A percentile compares a stretch with the other conserved stretches of the same genome.
These are phyloP conservation scores for Puccinia brachypodii DNA, from an alignment of 1,284 basidiomycete species.

Conservation along the genomic window DNA sequence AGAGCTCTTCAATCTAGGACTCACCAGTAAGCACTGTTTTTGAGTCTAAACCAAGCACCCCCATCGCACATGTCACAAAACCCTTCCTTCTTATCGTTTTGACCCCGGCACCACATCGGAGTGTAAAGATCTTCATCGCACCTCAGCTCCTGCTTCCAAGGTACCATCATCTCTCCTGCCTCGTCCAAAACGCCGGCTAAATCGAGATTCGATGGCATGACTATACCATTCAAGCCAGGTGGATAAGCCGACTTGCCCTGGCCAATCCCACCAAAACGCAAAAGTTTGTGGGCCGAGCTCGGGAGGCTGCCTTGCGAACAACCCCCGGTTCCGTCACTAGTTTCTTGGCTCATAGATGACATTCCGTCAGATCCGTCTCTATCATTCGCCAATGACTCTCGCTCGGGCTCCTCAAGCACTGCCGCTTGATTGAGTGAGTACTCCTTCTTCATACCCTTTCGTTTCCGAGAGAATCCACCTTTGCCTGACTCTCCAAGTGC, in stretches of 20 bases:
- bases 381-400: neutral
- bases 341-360: neutral
- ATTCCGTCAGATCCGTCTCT: neutral
- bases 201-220: conserved; percentile 14
- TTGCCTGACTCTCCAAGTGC: neutral
- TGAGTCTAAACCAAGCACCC: conserved; percentile 44
- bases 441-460: neutral
- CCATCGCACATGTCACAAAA: conserved; percentile 48
- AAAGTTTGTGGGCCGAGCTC: neutral
- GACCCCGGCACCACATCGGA: conserved; percentile 46
- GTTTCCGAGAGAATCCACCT: neutral
- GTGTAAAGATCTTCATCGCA: conserved; percentile 47
- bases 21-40: conserved; percentile 47
- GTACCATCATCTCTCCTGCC: conserved; percentile 30
- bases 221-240: conserved; percentile 18
- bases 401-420: neutral
- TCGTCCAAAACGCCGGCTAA: conserved; percentile 12
- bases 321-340: neutral
- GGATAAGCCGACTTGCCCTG: conserved; percentile 38
- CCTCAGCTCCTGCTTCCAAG: conserved; percentile 43
- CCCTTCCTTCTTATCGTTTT: conserved; percentile 47
- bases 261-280: conserved; percentile 30
- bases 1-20: too few relatives aligned
- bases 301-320: neutral
- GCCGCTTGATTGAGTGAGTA: neutral